Evolutionary conservation across 73 alveolate species (phyloP).

Genomic region (Symbiodinium natans): DNA sequence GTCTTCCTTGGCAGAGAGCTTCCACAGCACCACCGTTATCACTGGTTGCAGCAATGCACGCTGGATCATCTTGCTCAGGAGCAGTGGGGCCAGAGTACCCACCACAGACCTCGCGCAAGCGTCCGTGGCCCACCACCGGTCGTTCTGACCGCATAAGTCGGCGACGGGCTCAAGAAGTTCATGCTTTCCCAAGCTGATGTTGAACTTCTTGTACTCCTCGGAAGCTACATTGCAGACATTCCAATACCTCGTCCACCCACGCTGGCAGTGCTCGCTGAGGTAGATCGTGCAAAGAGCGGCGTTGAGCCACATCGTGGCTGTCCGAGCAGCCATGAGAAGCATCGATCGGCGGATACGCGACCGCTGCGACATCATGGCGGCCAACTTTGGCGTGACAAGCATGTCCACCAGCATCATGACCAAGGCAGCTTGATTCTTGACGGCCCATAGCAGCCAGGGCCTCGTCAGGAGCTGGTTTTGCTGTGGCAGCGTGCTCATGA

Average conservation of each 20-base stretch:
- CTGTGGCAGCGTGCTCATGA: constrained; percentile 1
- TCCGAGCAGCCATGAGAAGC: constrained; percentile 49
- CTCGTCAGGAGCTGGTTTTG: neutral
- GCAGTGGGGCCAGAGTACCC: constrained; percentile 20
- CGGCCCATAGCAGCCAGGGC: neutral
- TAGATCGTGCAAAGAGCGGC: neutral
- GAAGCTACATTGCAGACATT: constrained; percentile 1
- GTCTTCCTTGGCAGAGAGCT: neutral
- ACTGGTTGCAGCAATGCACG: constrained; percentile 39
- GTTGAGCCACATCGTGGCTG: constrained; percentile 37
- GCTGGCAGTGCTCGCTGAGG: constrained; percentile 24
- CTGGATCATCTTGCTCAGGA: constrained; percentile 18
- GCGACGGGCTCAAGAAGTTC: neutral
- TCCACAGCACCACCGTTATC: neutral
- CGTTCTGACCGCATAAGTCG: neutral
- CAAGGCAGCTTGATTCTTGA: constrained; percentile 15
- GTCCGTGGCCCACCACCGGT: constrained; percentile 11
- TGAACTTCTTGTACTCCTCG: neutral
- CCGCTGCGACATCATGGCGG: neutral
- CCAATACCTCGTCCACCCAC: constrained; percentile 35
- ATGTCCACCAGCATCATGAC: constrained; percentile 30
- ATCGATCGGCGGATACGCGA: constrained; percentile 30
- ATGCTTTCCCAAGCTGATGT: constrained; percentile 11
- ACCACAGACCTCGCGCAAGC: constrained; percentile 20
- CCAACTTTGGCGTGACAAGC: constrained; percentile 23